Evolutionary conservation across 495 filamentous ascomycete genomes (phyloP).

Genomic region (Neurospora sp.): DNA sequence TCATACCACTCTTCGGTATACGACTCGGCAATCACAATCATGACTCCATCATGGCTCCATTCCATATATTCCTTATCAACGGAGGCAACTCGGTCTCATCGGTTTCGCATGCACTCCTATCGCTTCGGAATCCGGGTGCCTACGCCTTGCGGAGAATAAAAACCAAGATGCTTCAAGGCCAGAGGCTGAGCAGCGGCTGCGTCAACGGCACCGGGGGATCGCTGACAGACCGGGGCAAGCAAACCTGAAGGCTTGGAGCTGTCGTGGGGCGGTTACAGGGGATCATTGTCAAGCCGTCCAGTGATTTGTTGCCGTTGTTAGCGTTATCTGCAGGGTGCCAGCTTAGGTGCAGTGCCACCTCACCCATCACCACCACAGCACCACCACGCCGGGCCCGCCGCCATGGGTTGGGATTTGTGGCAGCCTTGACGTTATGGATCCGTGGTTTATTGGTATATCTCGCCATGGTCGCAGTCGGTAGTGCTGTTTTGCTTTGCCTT

Average conservation of each 20-base stretch:
- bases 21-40: not conserved
- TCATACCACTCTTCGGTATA: too few relatives aligned
- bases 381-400: not conserved
- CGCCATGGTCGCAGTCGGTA: not conserved
- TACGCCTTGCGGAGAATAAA: not conserved
- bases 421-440: not conserved
- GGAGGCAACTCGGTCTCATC: not conserved
- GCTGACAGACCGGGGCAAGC: not conserved
- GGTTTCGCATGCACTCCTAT: not conserved
- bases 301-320: not conserved
- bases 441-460: not conserved
- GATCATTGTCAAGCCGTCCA: not conserved
- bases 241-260: not conserved
- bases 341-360: not conserved
- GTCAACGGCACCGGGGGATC: not conserved
- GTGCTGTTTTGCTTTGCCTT: not conserved
- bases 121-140: not conserved
- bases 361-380: not conserved
- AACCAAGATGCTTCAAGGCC: not conserved
- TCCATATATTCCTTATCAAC: not conserved
- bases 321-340: not conserved
- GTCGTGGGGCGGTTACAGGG: not conserved
- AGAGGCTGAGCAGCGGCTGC: not conserved
- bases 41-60: not conserved
- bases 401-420: not conserved